Evolutionary conservation across 257 asterid species (phyloP).

Genomic region (Euphrasia confusa): DNA sequence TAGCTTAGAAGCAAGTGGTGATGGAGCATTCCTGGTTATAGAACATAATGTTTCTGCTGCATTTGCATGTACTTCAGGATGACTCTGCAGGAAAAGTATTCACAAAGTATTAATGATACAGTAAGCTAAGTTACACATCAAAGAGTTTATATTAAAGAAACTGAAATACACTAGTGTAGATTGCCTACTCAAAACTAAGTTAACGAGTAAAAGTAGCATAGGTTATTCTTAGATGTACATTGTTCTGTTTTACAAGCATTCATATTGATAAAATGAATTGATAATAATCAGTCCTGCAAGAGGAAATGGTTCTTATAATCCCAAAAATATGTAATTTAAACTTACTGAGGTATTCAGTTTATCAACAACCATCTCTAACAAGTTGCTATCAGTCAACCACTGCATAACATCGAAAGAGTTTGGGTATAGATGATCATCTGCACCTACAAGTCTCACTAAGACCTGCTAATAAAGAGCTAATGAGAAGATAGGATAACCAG

Average conservation of each 20-base stretch:
- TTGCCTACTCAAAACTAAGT: not conserved
- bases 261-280: not conserved
- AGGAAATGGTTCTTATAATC: slow-evolving; percentile 9
- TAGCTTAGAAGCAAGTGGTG: slow-evolving; percentile 80
- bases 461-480: slow-evolving; percentile 49
- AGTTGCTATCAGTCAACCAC: slow-evolving; percentile 86
- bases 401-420: slow-evolving; percentile 77
- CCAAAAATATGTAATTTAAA: not conserved
- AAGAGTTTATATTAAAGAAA: not conserved
- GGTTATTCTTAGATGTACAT: not conserved
- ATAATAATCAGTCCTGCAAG: slow-evolving; percentile 8
- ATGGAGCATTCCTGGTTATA: slow-evolving; percentile 79
- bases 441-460: slow-evolving; percentile 86
- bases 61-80: slow-evolving; percentile 93
- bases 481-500: slow-evolving; percentile 28
- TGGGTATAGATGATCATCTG: slow-evolving; percentile 82
- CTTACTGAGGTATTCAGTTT: slow-evolving; percentile 77
- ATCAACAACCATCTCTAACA: slow-evolving; percentile 93
- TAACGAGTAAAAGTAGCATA: not conserved
- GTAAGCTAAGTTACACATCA: slow-evolving; percentile 6
- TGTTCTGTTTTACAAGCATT: not conserved
- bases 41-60: slow-evolving; percentile 92
- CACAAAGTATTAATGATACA: slow-evolving; percentile 12
- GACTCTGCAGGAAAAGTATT: slow-evolving; percentile 41
- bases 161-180: not conserved